Evolutionary conservation across 345 rosid species (phyloP).

Genomic region (Linum tenue): DNA sequence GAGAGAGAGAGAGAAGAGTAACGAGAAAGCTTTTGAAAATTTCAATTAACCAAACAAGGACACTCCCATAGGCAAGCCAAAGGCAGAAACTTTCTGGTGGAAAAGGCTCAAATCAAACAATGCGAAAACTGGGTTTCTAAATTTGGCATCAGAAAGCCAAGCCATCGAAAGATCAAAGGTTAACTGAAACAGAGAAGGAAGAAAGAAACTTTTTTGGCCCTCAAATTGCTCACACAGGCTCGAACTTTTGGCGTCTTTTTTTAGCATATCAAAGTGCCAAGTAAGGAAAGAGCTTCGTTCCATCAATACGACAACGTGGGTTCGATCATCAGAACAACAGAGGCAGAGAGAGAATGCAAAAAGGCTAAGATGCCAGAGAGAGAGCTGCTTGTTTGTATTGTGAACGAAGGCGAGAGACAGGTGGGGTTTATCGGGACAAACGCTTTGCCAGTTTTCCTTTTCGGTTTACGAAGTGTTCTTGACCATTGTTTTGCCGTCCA

Average conservation of each 20-base stretch:
- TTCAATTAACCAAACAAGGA: no score
- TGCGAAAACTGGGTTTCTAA: constrained; percentile 4
- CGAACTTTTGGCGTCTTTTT: not conserved
- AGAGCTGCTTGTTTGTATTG: not conserved
- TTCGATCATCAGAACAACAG: no score
- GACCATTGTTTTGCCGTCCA: no score
- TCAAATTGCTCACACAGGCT: not conserved
- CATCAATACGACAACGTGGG: no score
- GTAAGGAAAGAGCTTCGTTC: not conserved
- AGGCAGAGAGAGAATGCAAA: not conserved
- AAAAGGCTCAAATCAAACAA: not conserved
- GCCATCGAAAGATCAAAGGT: no score
- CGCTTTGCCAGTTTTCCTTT: not conserved
- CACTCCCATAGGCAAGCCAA: not conserved
- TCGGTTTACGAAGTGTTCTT: no score
- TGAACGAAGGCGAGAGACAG: not conserved
- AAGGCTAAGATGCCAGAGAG: constrained; percentile 4
- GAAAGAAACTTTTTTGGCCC: not conserved
- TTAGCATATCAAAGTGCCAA: not conserved
- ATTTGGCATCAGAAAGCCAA: not conserved
- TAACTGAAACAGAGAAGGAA: no score
- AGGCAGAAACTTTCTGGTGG: not conserved
- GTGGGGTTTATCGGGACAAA: not conserved
- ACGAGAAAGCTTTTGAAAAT: no score
- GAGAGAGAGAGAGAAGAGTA: no score